These are phyloP conservation scores for Sarocladium strictum DNA, from an alignment of 2,329 filamentous ascomycete genomes.

Conservation along the genomic window DNA sequence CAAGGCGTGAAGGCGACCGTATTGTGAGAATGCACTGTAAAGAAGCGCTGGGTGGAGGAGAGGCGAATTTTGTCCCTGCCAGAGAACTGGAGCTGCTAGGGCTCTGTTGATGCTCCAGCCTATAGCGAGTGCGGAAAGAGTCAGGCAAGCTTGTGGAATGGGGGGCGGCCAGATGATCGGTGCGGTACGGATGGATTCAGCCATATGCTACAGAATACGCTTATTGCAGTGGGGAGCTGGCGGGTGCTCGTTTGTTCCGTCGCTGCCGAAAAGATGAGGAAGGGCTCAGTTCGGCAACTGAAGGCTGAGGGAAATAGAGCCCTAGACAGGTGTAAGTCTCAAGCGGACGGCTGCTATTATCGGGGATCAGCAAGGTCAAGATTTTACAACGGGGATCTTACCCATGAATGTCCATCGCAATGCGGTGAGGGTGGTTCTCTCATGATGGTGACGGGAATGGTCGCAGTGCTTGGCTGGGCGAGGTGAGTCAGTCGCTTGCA, in stretches of 20 bases:
- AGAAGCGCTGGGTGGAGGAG: neutral
- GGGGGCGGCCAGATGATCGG: neutral
- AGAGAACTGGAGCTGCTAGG: neutral
- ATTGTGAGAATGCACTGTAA: neutral
- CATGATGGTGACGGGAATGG: neutral
- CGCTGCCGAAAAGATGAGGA: constrained; percentile 5
- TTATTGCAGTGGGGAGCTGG: neutral
- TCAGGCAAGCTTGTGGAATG: neutral
- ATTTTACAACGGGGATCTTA: neutral
- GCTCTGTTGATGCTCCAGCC: neutral
- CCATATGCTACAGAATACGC: neutral
- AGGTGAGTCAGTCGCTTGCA: constrained; percentile 4
- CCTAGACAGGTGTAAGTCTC: neutral
- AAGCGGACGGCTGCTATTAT: neutral
- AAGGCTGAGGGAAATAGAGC: constrained; percentile 2
- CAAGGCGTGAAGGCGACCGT: neutral
- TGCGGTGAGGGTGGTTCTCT: neutral
- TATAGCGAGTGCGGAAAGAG: neutral
- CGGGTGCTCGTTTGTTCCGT: constrained; percentile 6
- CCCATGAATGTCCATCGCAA: neutral
- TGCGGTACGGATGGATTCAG: neutral
- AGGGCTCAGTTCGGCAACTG: neutral
- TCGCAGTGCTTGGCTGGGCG: neutral
- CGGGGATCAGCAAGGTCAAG: constrained; percentile 1
- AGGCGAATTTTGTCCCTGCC: neutral